Base-by-base conservation (phyloP, 192 early-diverging fungal species). In the Entophlyctis helioformis region DNA sequence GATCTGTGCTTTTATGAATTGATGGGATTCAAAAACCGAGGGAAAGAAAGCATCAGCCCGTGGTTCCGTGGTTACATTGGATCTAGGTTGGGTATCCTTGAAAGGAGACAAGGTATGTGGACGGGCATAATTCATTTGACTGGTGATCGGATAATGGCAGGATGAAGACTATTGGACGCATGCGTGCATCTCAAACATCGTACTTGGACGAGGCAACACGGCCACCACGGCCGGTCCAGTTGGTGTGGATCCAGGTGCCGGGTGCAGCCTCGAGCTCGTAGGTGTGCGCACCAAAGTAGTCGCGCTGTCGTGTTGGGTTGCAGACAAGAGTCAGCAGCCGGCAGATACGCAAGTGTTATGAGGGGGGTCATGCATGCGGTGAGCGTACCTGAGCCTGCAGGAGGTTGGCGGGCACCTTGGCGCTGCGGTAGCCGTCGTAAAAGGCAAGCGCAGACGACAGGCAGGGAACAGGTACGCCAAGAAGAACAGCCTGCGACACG, bases 231-330 rank as follows among this genome's bases (percentile, higher is more conserved):
- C 91, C 93, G 54, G 91, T 95, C 93, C 91, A 97, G 87, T 97
- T 97, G 66, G 90, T 85, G 83, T 97, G 93, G 43, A 89, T 63
- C 66, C 56, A 81, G 42, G 50, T 71, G 36, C 85, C 86, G 33
- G 82, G 81, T 55, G 69, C 68, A 56, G 62, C 74, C 49, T 87
- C 69, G 21, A 82, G 72, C 76, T 93, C 86, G 66, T 90, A 96
- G 23, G 89, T 91, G 76, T 96, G 92, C 21, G 92, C 92, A 56
- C 91, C 94, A 78, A 98, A 98, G 81, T 90, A 98, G 67, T 98
- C 94, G 68, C 94, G 84, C 60, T 72, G 58, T 13, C 6, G 18
- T 11, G 38, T 11, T 8, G 11, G 29, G 29, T 8, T 4, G 11
- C 4, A 11, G 4, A 31, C 6, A 31, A 31, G 29, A 4, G 29